Base-by-base conservation (phyloP, 192 early-diverging fungal species). In the Backusella liffmaniae region DNA sequence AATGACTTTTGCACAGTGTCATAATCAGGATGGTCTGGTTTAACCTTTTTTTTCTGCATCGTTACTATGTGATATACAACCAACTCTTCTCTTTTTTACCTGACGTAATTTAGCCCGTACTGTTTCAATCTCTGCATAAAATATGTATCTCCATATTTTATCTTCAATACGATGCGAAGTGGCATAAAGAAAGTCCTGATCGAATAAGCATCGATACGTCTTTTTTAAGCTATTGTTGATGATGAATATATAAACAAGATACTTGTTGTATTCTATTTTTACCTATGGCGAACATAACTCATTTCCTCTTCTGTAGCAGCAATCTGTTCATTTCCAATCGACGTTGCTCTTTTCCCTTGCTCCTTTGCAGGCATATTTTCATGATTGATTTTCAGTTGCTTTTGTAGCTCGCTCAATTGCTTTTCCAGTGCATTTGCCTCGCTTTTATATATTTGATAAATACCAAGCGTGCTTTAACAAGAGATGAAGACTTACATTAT, bases 91-190 rank as follows among this genome's bases (percentile, higher is more conserved):
- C 2, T 15, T 68, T 73, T 5, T 59, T 76, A 88, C 86, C 83
- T 85, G 82, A 53, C 87, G 80, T 41, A 90, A 74, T 39, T 84
- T 82, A 34, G 74, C 74, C 15, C 87, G 76, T n/a, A 83, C 73
- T 66, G 87, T 83, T 76, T 90, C 88, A 26, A 88, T 83, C 53
- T 76, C 78, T 53, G 84, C 79, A 83, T 90, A 88, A 79, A 90
- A 83, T 16, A 88, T 82, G 44, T 87, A 80, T 67, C 88, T 65
- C 88, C 88, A 90, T 32, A 90, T 80, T 70, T 83, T 84, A 62
- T 90, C 88, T 72, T 90, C 87, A 51, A 87, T 84, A 21, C 79
- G 82, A 56, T 86, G 78, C 44, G 85, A 77, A 44, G 78, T 82
- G 56, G 88, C 87, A 67, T 83, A 79, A 51, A 80, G 66, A 9